Base-by-base conservation (phyloP, 257 asterid species). In the Mentha longifolia region DNA sequence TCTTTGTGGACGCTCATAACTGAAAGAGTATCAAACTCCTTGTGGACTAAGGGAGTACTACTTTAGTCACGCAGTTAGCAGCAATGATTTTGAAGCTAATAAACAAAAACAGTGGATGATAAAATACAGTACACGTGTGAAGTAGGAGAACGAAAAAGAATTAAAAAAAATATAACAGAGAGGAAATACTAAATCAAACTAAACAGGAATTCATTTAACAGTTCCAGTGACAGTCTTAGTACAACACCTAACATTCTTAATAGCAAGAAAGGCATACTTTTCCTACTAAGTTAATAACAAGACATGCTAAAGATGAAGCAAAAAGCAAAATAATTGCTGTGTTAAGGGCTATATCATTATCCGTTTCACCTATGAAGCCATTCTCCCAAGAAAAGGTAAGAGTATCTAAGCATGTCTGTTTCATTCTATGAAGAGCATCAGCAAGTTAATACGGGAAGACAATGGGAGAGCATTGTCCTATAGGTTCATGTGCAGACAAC, bases 111-210 rank as follows among this genome's bases (percentile, higher is more conserved):
- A 20, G 59, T 15, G 0, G 58, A 8, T 7, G 37, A 7, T 20
- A 58, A 64, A 35, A 42, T 16, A 28, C 56, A 51, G 56, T 22
- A 77, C 51, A 61, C 2, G 22, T 3, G 58, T 55, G 45, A 76
- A 52, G 41, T 43, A 47, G 9, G 43, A 16, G 42, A 31, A 25
- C 25, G 56, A 19, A 43, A 41, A 22, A 35, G 0, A 7, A 16
- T 10, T 9, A 16, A 11, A 35, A 54, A 39, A 3, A n/a, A n/a
- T n/a, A 30, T 9, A 9, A 19, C 43, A 43, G 37, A 15, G 9
- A 9, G 20, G 30, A 28, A 51, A 15, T 17, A 16, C 11, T 10
- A 49, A 14, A 57, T 17, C 16, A 43, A 58, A 33, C 28, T 28
- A 15, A 70, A 56, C 30, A 22, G 17, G 55, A 49, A 17, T 3